Conservation (phyloP, 2,329 filamentous ascomycete species). For the Xylariaceae sp. region DNA sequence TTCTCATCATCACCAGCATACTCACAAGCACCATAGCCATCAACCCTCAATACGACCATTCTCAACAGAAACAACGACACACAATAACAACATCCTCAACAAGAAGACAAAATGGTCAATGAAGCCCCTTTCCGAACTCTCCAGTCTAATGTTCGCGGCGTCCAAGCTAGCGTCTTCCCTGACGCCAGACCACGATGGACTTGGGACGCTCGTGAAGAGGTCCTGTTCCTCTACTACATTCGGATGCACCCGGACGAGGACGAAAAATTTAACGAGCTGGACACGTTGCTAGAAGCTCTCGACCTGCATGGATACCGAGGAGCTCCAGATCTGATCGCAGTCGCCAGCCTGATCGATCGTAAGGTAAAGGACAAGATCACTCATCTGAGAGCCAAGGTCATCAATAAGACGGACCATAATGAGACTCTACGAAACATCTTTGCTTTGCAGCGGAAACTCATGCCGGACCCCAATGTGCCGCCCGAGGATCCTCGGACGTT, state of each 20-base stretch:
- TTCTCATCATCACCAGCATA: background rate
- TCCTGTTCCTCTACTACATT: background rate
- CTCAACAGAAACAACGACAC: no score
- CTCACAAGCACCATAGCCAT: no score
- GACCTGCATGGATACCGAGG: slow-evolving; percentile 3
- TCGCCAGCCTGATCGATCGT: background rate
- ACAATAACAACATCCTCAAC: no score
- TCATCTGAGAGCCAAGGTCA: background rate
- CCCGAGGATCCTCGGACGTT: no score
- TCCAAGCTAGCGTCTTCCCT: background rate
- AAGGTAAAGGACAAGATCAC: slow-evolving; percentile 2
- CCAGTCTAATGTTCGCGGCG: background rate
- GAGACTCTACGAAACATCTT: no score
- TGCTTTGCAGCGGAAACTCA: no score
- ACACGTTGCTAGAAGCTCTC: background rate
- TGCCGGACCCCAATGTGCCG: no score
- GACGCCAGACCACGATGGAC: background rate
- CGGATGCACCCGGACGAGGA: background rate
- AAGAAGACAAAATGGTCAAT: no score
- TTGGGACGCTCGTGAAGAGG: background rate
- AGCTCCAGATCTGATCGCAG: background rate
- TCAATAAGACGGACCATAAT: background rate
- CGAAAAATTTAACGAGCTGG: background rate
- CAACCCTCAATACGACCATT: no score
- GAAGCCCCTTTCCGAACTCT: background rate